Percentiles rank a stretch among this genome's conserved stretches.
These are phyloP conservation scores for Lachnellula subtilissima DNA, from an alignment of 2,329 filamentous ascomycete genomes.

Conservation along the genomic window DNA sequence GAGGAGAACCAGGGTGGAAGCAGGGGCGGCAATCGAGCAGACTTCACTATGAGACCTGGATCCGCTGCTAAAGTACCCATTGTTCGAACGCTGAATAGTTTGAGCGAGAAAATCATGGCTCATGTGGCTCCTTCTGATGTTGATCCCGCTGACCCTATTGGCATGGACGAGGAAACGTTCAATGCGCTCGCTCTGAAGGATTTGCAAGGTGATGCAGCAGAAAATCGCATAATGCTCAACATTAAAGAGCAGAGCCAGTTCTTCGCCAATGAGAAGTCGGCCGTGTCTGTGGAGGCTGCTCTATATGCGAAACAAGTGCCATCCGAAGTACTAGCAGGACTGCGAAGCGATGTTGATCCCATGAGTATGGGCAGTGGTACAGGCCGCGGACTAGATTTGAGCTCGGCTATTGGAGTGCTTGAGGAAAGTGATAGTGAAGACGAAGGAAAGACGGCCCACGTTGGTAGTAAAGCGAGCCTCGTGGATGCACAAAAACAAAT, in stretches of 20 bases:
- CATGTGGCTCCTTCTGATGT: conserved; percentile 75
- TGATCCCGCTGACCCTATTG: conserved; percentile 60
- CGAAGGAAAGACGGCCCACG: conserved; percentile 51
- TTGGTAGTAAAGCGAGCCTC: conserved; percentile 67
- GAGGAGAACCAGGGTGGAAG: conserved; percentile 89
- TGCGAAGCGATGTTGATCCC: conserved; percentile 57
- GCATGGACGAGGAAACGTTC: conserved; percentile 68
- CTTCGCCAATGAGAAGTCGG: conserved; percentile 56
- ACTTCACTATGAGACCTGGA: conserved; percentile 81
- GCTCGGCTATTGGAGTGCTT: conserved; percentile 60
- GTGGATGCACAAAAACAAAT: conserved; percentile 61
- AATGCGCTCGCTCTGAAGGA: conserved; percentile 74
- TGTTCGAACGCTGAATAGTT: conserved; percentile 78
- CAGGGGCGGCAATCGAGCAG: conserved; percentile 76
- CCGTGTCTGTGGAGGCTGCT: conserved; percentile 35
- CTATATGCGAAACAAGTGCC: conserved; percentile 66
- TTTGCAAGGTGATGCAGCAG: conserved; percentile 67
- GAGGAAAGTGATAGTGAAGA: conserved; percentile 67
- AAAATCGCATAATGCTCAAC: conserved; percentile 76
- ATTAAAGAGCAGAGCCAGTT: conserved; percentile 84
- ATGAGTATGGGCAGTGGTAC: conserved; percentile 42
- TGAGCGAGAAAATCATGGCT: conserved; percentile 91
- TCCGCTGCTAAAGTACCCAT: conserved; percentile 77
- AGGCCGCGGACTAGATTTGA: conserved; percentile 53
- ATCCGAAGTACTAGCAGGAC: conserved; percentile 57